These are phyloP conservation scores for Irpex lacteus DNA, from an alignment of 1,284 basidiomycete species.

Conservation along the genomic window DNA sequence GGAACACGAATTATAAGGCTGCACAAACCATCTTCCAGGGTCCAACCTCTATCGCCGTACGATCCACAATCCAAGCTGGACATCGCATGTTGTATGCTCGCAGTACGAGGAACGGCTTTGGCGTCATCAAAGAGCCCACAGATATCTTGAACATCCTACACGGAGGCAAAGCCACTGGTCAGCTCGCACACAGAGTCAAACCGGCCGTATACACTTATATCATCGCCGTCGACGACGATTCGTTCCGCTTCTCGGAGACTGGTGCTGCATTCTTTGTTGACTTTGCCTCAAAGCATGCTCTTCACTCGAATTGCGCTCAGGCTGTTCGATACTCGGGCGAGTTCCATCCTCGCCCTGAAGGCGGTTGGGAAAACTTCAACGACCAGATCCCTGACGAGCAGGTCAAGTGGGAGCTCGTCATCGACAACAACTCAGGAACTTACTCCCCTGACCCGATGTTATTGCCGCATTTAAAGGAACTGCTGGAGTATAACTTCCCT, in stretches of 20 bases:
- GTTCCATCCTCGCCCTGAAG: conserved; percentile 71
- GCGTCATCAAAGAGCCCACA: conserved; percentile 45
- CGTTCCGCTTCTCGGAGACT: conserved; percentile 75
- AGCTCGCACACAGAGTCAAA: conserved; percentile 58
- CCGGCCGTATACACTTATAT: conserved; percentile 79
- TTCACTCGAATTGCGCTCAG: conserved; percentile 39
- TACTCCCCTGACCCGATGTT: conserved; percentile 63
- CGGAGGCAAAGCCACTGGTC: conserved; percentile 31
- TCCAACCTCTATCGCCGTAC: conserved; percentile 56
- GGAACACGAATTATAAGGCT: conserved; percentile 65
- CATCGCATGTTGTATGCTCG: conserved; percentile 75
- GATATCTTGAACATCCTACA: conserved; percentile 53
- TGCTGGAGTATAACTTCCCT: conserved; percentile 69
- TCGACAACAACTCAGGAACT: conserved; percentile 78
- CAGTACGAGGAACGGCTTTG: conserved; percentile 59
- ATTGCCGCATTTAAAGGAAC: conserved; percentile 50
- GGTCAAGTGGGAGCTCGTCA: conserved; percentile 68
- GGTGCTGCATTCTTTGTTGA: conserved; percentile 80
- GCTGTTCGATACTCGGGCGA: conserved; percentile 71
- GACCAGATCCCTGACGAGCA: conserved; percentile 51
- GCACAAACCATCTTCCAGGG: conserved; percentile 71
- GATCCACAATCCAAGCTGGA: conserved; percentile 64
- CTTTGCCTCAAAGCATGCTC: conserved; percentile 68
- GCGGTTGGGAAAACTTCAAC: conserved; percentile 63
- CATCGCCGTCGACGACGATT: conserved; percentile 65